Percentiles rank a stretch among this genome's conserved stretches.
Evolutionary conservation across 2,329 filamentous ascomycete species (phyloP).

Genomic region (Nigrospora osmanthi): DNA sequence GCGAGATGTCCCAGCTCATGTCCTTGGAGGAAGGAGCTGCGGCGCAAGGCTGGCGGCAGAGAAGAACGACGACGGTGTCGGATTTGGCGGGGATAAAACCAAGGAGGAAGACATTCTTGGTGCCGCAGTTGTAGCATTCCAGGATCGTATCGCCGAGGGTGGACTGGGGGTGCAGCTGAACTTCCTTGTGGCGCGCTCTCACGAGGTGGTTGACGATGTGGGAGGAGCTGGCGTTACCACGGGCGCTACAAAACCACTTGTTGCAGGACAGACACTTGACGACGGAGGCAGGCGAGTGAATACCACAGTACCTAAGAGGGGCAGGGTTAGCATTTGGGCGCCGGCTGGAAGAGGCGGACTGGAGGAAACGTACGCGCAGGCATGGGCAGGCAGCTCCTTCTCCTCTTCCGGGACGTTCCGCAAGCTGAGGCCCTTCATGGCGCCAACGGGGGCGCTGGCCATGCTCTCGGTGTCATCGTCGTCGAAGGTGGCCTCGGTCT

Average conservation of each 20-base stretch:
- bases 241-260: slow-evolving; percentile 99
- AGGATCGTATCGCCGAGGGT: slow-evolving; percentile 91
- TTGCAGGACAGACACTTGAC: slow-evolving; percentile 93
- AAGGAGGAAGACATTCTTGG: slow-evolving; percentile 96
- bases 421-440: slow-evolving; percentile 56
- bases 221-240: slow-evolving; percentile 91
- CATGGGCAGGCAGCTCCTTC: slow-evolving; percentile 85
- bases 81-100: slow-evolving; percentile 98
- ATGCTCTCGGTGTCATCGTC: slow-evolving; percentile 73
- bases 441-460: slow-evolving; percentile 74
- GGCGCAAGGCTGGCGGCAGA: slow-evolving; percentile 94
- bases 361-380: slow-evolving; percentile 71
- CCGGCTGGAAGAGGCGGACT: too few species aligned
- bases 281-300: slow-evolving; percentile 89
- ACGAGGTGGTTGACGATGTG: slow-evolving; percentile 99
- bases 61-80: slow-evolving; percentile 91
- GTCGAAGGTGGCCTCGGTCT: slow-evolving; percentile 66
- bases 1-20: slow-evolving; percentile 98
- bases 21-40: slow-evolving; percentile 94
- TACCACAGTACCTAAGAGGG: slow-evolving; percentile 75
- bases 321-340: too few species aligned
- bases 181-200: slow-evolving; percentile 95
- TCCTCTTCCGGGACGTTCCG: slow-evolving; percentile 61
- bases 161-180: slow-evolving; percentile 89
- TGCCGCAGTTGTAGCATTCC: slow-evolving; percentile 98